Conservation (phyloP, 1,284 basidiomycete genomes). For the Anthracocystis walkeri region DNA sequence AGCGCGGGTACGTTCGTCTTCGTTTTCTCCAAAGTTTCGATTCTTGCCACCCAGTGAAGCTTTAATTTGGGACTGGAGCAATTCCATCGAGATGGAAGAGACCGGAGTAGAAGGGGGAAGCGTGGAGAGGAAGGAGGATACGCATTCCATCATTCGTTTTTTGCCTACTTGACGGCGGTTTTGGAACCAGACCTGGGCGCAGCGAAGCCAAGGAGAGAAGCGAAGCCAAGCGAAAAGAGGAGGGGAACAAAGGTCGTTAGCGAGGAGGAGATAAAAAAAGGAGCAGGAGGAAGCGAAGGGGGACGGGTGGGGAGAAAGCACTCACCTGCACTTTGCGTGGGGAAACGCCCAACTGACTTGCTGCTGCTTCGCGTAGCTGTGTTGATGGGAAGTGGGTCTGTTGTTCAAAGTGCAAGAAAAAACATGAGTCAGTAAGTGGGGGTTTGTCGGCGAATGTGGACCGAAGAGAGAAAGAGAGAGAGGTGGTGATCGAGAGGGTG, state of each 20-base stretch:
- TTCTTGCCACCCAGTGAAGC: conserved; percentile 10
- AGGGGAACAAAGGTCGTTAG: too few species aligned
- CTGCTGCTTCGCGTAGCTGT: conserved; percentile 51
- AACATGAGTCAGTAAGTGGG: too few species aligned
- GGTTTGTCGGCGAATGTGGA: too few species aligned
- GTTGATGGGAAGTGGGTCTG: conserved; percentile 63
- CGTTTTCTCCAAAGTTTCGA: conserved; percentile 1
- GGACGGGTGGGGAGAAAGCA: background rate
- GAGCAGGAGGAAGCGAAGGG: background rate
- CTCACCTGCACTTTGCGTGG: conserved; percentile 61
- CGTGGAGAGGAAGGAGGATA: conserved; percentile 5
- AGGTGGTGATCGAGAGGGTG: too few species aligned
- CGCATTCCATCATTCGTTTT: conserved; percentile 45
- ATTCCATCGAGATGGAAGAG: conserved; percentile 9
- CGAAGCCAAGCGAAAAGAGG: background rate
- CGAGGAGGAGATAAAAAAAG: background rate
- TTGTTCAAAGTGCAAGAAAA: background rate
- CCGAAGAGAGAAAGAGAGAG: too few species aligned
- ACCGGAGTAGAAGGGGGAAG: background rate
- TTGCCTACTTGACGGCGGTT: conserved; percentile 47
- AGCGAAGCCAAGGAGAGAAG: background rate
- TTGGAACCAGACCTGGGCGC: conserved; percentile 43
- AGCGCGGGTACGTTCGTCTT: conserved; percentile 36
- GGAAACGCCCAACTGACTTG: conserved; percentile 48
- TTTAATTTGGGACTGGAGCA: conserved; percentile 8